Conservation (phyloP, 169 alveolate species). For the Cystoisospora suis region DNA sequence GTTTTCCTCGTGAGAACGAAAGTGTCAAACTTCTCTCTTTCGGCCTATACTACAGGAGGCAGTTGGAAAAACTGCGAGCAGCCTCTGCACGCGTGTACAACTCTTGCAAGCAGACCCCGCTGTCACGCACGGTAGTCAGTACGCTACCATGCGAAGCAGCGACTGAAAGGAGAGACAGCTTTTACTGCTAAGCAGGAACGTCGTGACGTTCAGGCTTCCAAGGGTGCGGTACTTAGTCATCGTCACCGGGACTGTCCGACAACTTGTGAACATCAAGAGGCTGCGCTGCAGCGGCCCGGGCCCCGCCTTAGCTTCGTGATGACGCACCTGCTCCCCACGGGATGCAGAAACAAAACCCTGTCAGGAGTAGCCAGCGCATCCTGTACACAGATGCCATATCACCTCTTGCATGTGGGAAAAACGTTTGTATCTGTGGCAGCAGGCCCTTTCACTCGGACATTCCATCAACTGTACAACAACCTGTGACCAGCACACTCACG, state of each 20-base stretch:
- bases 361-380: slow-evolving; percentile 1
- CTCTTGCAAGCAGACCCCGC: not conserved
- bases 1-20: not conserved
- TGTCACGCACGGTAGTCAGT: not conserved
- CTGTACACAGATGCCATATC: no score
- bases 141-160: not conserved
- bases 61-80: not conserved
- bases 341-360: slow-evolving; percentile 30
- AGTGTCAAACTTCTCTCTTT: not conserved
- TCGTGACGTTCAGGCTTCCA: no score
- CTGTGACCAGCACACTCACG: no score
- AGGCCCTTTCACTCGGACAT: no score
- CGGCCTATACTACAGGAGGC: not conserved
- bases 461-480: no score
- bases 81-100: not conserved
- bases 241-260: not conserved
- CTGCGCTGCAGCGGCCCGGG: not conserved
- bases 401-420: no score
- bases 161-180: no score
- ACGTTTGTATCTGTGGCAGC: no score
- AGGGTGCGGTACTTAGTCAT: not conserved
- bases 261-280: not conserved
- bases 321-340: slow-evolving; percentile 29
- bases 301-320: not conserved
- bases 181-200: no score